Percentiles rank a stretch among this genome's conserved stretches.
Conservation (phyloP, 805 yeast genomes). For the Candida hispaniensis region DNA sequence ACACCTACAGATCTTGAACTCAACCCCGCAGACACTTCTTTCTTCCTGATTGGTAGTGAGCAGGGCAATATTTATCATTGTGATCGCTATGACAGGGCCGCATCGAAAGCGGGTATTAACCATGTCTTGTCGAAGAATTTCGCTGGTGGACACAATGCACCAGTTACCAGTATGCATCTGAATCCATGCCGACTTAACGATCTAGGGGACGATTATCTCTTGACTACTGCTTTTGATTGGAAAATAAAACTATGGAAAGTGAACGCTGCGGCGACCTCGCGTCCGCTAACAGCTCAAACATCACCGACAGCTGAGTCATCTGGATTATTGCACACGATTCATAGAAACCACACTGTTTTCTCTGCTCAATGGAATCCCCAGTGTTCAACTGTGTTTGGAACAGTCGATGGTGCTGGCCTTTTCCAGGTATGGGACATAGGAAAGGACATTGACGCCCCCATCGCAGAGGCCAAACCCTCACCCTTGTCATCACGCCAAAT, state of each 20-base stretch:
- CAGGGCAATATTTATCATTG: constrained; percentile 31
- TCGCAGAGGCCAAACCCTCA: constrained; percentile 20
- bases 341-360: constrained; percentile 26
- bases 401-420: constrained; percentile 28
- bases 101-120: constrained; percentile 27
- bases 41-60: constrained; percentile 31
- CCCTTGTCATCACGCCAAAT: constrained; percentile 3
- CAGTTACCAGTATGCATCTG: constrained; percentile 27
- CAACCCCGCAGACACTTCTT: constrained; percentile 25
- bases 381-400: constrained; percentile 29
- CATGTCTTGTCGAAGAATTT: constrained; percentile 19
- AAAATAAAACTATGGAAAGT: constrained; percentile 29
- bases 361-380: constrained; percentile 33
- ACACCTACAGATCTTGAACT: constrained; percentile 21
- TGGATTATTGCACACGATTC: constrained; percentile 13
- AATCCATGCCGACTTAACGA: constrained; percentile 25
- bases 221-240: constrained; percentile 31
- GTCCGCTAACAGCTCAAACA: constrained; percentile 1
- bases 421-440: constrained; percentile 33
- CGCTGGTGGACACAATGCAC: constrained; percentile 28
- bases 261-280: constrained; percentile 5
- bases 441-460: constrained; percentile 26
- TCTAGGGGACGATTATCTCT: constrained; percentile 24
- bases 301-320: constrained; percentile 5
- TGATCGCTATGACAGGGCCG: constrained; percentile 27